These are phyloP conservation scores for Ailanthus altissimus DNA, from an alignment of 345 rosid species.

Conservation along the genomic window DNA sequence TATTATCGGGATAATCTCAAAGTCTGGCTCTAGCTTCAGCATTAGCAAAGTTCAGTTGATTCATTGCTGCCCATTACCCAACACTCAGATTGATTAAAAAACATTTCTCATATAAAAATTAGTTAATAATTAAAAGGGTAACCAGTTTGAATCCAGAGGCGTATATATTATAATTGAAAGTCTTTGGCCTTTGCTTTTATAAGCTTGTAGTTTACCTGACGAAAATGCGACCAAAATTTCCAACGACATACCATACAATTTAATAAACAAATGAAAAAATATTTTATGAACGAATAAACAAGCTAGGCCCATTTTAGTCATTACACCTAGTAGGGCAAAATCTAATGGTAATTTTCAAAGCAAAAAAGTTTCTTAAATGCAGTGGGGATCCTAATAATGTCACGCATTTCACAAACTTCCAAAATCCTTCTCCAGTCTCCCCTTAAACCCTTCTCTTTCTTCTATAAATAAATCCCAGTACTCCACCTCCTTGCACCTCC, in stretches of 20 bases:
- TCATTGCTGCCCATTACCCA: too few species aligned
- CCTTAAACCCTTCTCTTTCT: background rate
- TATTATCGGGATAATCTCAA: too few species aligned
- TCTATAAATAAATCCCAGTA: slow-evolving; percentile 28
- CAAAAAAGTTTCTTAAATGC: background rate
- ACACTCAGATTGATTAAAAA: too few species aligned
- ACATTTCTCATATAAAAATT: too few species aligned
- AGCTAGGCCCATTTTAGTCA: background rate
- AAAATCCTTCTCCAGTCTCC: slow-evolving; percentile 2
- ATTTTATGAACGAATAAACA: background rate
- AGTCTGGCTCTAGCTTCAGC: too few species aligned
- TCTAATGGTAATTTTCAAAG: slow-evolving; percentile 2
- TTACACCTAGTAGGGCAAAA: background rate
- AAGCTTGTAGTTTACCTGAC: slow-evolving; percentile 4
- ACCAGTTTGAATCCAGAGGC: too few species aligned
- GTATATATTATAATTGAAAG: background rate
- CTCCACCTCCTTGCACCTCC: background rate
- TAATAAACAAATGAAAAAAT: background rate
- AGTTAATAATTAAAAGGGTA: too few species aligned
- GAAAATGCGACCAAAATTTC: slow-evolving; percentile 2
- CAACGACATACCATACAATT: background rate
- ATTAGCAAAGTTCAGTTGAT: too few species aligned
- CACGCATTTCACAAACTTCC: slow-evolving; percentile 17
- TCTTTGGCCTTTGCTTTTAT: background rate
- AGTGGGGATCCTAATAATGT: background rate